Evolutionary conservation across 768 basidiomycete genomes (phyloP).

Genomic region (Pleurotus citrinopileatus): DNA sequence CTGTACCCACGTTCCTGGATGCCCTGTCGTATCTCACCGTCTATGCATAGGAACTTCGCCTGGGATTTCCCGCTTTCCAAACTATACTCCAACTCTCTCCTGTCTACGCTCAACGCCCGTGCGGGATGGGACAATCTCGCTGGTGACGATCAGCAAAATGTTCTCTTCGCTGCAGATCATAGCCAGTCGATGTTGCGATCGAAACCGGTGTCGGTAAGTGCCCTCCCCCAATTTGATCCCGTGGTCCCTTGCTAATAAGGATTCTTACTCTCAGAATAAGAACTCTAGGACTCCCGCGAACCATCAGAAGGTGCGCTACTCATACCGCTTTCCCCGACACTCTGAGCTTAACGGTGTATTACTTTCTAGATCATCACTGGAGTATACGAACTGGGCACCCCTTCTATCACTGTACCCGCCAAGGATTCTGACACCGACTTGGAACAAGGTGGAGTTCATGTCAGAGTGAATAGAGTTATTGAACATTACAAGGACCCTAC

Average conservation of each 20-base stretch:
- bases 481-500: conserved; percentile 3
- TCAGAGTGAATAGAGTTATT: conserved; percentile 4
- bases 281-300: neutral
- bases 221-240: too few species aligned
- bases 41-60: conserved; percentile 11
- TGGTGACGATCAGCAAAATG: neutral
- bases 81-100: conserved; percentile 11
- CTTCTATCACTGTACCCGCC: neutral
- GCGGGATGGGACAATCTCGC: conserved; percentile 10
- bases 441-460: neutral
- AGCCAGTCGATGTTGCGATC: neutral
- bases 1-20: neutral
- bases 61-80: conserved; percentile 12
- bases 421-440: neutral
- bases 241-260: too few species aligned
- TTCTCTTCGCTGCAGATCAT: conserved; percentile 2
- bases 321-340: neutral
- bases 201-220: neutral
- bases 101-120: conserved; percentile 12
- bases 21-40: neutral
- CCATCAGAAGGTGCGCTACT: conserved; percentile 5
- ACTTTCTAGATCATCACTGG: conserved; percentile 1
- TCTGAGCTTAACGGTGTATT: neutral
- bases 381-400: conserved; percentile 6
- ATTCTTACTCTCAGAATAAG: neutral